These are phyloP conservation scores for Patellifolia procumbens DNA, from an alignment of 179 eudicot species.

Conservation along the genomic window DNA sequence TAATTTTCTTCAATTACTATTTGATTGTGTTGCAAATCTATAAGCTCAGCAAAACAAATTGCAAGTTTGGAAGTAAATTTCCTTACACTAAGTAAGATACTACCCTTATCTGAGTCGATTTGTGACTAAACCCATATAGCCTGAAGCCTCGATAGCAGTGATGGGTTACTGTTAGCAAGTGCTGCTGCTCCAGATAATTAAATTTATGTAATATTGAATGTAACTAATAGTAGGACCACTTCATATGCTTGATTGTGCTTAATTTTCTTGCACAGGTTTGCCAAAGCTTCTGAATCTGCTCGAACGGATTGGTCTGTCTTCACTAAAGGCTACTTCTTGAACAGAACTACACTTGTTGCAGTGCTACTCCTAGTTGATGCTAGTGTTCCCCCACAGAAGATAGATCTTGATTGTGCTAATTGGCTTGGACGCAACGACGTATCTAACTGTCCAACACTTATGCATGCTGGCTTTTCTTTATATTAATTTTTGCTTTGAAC, in stretches of 20 bases:
- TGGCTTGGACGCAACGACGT: constrained; percentile 96
- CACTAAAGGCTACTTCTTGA: constrained; percentile 95
- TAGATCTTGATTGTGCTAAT: constrained; percentile 96
- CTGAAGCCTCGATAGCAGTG: neutral
- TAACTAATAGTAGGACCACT: neutral
- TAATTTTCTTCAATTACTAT: neutral
- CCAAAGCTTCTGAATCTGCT: constrained; percentile 89
- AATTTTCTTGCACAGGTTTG: constrained; percentile 58
- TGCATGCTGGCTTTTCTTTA: no score
- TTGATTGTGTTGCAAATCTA: neutral
- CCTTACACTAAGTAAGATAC: neutral
- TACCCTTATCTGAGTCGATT: neutral
- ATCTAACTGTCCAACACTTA: constrained; percentile 24
- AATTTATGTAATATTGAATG: neutral
- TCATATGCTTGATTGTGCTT: neutral
- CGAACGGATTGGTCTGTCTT: constrained; percentile 91
- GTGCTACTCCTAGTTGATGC: constrained; percentile 86
- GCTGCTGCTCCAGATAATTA: neutral
- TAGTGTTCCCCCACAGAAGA: constrained; percentile 92
- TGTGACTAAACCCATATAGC: no score
- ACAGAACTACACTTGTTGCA: constrained; percentile 72
- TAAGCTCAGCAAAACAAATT: neutral
- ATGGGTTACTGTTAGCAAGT: neutral
- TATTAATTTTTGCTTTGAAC: no score
- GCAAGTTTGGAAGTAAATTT: neutral